Base-by-base conservation (phyloP, 202 grass and related monocot species). In the Digitaria exilis region DNA sequence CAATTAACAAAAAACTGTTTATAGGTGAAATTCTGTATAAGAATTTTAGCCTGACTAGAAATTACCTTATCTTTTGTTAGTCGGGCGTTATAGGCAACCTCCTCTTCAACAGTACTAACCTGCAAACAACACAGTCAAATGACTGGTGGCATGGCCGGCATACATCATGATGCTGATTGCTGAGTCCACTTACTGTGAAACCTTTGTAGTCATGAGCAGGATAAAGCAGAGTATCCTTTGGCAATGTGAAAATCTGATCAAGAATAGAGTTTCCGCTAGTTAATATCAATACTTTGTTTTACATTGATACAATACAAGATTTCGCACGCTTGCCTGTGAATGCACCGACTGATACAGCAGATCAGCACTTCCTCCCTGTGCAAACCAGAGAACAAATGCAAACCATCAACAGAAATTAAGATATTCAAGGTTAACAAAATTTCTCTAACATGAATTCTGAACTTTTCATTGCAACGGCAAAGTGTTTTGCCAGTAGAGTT, bases 131-230 rank as follows among this genome's bases (percentile, higher is more conserved):
- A 66, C 24, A 91, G 52, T 77, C 17, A 59, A 73, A 25, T 51
- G 52, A 39, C 19, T 75, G 22, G 46, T 39, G 71, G 7, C 19
- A 35, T 68, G 67, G 55, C 13, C 52, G 19, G 28, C 12, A 52
- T 86, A 45, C 24, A 41, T 73, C 28, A 76, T 82, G 80, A 88
- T 80, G 45, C 25, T 9, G 18, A 45, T 17, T n/a, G 21, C 44
- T n/a, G n/a, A n/a, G n/a, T 28, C 44, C 63, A 85, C 89, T 84
- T 94, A 98, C 96, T 64, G 93, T 90, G 85, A 94, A 98, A 57
- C 96, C 96, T 87, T 96, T 96, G 79, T 98, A 98, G 78, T 98
- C 96, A 88, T 98, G 96, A 62, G 22, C 87, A 79, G 96, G 96
- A 89, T 96, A 98, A 41, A 98, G 85, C 34, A 98, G 84, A 58